These are phyloP conservation scores for Letharia lupina DNA, from an alignment of 495 filamentous ascomycete species.

Conservation along the genomic window DNA sequence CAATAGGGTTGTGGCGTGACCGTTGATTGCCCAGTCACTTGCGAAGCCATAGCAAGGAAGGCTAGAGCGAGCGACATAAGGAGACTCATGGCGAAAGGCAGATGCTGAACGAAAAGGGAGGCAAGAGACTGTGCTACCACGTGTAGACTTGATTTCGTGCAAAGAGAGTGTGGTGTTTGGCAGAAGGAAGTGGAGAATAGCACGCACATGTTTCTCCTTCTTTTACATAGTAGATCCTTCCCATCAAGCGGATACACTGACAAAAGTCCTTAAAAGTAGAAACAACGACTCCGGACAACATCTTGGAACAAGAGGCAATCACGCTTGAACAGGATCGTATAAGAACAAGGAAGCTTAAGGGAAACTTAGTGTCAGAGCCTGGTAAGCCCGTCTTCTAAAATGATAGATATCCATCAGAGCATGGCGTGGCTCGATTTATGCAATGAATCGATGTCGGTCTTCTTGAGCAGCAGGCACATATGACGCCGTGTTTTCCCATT, in stretches of 20 bases:
- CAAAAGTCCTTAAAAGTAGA: not conserved
- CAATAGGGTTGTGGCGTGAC: slow-evolving; percentile 16
- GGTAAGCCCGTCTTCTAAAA: too few species aligned
- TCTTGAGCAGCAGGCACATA: not conserved
- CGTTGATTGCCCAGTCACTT: not conserved
- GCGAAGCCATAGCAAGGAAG: not conserved
- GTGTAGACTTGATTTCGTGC: not conserved
- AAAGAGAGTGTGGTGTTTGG: not conserved
- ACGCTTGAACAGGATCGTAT: not conserved
- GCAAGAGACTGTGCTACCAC: not conserved
- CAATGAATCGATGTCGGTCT: not conserved
- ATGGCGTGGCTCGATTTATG: not conserved
- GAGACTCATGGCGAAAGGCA: not conserved
- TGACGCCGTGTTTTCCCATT: not conserved
- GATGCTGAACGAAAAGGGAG: not conserved
- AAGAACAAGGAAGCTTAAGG: not conserved
- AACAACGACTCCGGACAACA: not conserved
- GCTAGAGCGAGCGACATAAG: slow-evolving; percentile 1
- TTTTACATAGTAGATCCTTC: not conserved
- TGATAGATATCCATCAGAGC: not conserved
- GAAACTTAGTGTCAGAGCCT: not conserved
- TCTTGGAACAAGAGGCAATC: not conserved
- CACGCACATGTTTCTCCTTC: not conserved
- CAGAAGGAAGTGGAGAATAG: not conserved
- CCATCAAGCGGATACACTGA: not conserved